Base-by-base conservation (phyloP, 441 rosid species). In the Populus trichocarpa region DNA sequence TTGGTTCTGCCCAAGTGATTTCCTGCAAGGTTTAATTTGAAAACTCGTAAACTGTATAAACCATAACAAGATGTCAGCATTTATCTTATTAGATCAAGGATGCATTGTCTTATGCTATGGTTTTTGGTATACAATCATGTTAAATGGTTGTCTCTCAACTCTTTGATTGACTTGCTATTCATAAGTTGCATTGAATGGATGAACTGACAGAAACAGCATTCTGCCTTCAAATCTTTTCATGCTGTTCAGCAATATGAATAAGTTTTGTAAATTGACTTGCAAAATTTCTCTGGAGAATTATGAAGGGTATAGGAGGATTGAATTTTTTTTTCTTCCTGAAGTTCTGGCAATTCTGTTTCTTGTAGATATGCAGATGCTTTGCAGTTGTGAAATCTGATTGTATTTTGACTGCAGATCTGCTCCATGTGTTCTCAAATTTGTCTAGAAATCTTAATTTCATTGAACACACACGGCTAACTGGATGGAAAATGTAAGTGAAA, bases 401-500 rank as follows among this genome's bases (percentile, higher is more conserved):
- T 69, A 35, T 82, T 75, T 36, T 25, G 20, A 65, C 73, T 83
- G 89, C 91, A 92, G 99, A 94, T 89, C 77, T 96, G 83, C 87
- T 96, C 32, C 81, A 89, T 83, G 93, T 87, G 67, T 89, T 94
- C 77, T 87, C 96, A 69, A 92, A 94, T 80, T 42, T 94, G 81
- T 90, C 99, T 6, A 83, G 91, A 82, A 83, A 80, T 81, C 84
- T 92, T 76, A 96, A 96, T 84, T 96, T 96, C 87, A 90, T 96
- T 25, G 98, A 96, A 79, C 92, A 96, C 80, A 84, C 86, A 75
- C 90, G 82, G 81, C 86, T 92, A 70, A 82, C 91, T 75, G 99
- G 98, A 25, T 96, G 98, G 99, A 96, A 96, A 83, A 84, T 92
- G 98, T 96, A 90, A 88, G 97, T 82, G 35, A 65, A 73, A 70